Base-by-base conservation (phyloP, 352 stramenopile genomes). In the Globisporangium camurandrum region DNA sequence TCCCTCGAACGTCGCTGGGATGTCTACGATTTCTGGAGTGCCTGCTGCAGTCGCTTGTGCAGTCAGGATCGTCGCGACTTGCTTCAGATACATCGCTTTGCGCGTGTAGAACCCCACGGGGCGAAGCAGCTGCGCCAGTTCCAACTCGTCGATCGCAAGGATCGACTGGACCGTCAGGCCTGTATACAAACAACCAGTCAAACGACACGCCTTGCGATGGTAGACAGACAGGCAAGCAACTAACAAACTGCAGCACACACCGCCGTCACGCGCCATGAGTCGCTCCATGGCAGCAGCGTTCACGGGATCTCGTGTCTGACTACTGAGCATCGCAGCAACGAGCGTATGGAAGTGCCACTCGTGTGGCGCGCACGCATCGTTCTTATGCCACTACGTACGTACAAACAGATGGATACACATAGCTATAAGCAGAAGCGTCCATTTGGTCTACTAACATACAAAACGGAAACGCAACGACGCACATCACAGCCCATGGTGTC, bases 221-320 rank as follows among this genome's bases (percentile, higher is more conserved):
- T n/a, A n/a, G n/a, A n/a, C n/a, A n/a, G n/a, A n/a, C n/a, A n/a
- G n/a, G n/a, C n/a, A n/a, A n/a, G n/a, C n/a, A n/a, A n/a, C n/a
- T n/a, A n/a, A n/a, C n/a, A n/a, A n/a, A n/a, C n/a, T n/a, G n/a
- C n/a, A n/a, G n/a, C n/a, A 44, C 19, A 16, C 31, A 48, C 61
- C 75, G 67, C 19, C 44, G 16, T 49, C 83, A 79, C 59, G 74
- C 82, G 64, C 9, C 38, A 79, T 72, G 37, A 93, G 62, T 17
- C 85, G 64, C 28, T 56, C 59, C 81, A 93, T 83, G 33, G 74
- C 84, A 45, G 76, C 79, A 19, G 77, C 74, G 28, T 82, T 90
- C 17, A 98, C 75, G 1, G 87, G 87, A 69, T 99, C 96, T 62
- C 98, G 98, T 0, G 95, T 99, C 67, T 99, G 96, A 59, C 80